Base-by-base conservation (phyloP, 225 moss, liverwort and hornwort genomes). In the Polytrichum formosum region DNA sequence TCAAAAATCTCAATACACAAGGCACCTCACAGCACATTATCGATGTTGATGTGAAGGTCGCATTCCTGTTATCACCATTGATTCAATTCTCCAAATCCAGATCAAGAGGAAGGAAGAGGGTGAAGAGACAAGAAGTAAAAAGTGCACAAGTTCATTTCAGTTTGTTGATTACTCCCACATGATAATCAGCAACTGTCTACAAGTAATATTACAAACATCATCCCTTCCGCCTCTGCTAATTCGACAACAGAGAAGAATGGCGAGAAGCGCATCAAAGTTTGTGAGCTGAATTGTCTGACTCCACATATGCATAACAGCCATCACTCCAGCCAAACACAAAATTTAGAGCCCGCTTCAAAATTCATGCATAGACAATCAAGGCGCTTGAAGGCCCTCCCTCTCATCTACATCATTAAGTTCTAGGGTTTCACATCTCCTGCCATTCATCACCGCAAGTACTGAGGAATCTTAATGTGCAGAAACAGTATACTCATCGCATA, bases 401-500 rank as follows among this genome's bases (percentile, higher is more conserved):
- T 56, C 58, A 58, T 58, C 58, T 59, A 59, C 20, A 59, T 59
- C 59, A 21, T 59, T 2, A 59, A 59, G 59, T 59, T 59, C 9
- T 59, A 23, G n/a, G 1, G 59, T 59, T 59, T 23, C 23, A 20
- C 21, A n/a, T 59, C 59, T 46, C 16, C 46, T 16, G 13, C 13
- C 10, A 46, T 46, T 3, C 13, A 75, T 75, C 73, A 92, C n/a
- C 84, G 84, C 82, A 90, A 75, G 74, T 98, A 92, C 7, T 87
- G 84, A 56, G 97, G 97, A 54, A 98, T 92, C 80, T 98, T 98
- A 79, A 98, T 94, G 17, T 82, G 94, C 59, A 94, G 79, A 70
- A 98, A 98, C 30, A 94, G 80, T 79, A 91, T 94, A 85, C 92
- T 98, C 97, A 98, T 94, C 71, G 77, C 61, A 56, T 94, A 98